A percentile compares a stretch with the other conserved stretches of the same genome.
Conservation (phyloP, 257 asterid species). For the Ilex asprella region DNA sequence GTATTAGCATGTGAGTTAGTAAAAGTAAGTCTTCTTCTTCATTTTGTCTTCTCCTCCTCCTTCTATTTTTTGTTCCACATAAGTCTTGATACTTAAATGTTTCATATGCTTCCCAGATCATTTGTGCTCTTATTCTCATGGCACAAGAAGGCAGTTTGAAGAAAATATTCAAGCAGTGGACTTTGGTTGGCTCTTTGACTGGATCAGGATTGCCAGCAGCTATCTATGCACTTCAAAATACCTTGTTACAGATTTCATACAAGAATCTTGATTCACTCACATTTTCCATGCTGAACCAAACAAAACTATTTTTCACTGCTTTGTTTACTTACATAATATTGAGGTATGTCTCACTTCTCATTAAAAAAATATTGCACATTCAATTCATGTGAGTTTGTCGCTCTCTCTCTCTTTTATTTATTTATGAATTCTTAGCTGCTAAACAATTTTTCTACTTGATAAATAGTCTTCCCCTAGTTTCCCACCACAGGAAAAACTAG, state of each 20-base stretch:
- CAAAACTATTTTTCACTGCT: constrained; percentile 92
- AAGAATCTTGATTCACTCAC: constrained; percentile 94
- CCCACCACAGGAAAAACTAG: no score
- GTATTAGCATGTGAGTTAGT: constrained; percentile 82
- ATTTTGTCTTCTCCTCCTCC: constrained; percentile 7
- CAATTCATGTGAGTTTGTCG: no score
- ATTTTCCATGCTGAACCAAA: constrained; percentile 93
- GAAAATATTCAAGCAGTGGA: constrained; percentile 70
- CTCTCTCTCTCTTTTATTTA: no score
- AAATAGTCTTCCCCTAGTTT: no score
- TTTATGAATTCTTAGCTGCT: no score
- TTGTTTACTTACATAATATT: constrained; percentile 69
- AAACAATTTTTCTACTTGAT: no score
- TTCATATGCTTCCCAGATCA: constrained; percentile 46
- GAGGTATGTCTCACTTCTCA: constrained; percentile 43
- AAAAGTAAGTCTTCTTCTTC: constrained; percentile 48
- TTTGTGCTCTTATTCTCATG: constrained; percentile 73
- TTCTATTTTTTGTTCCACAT: not conserved
- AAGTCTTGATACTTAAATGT: not conserved
- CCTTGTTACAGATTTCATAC: constrained; percentile 91
- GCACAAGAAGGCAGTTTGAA: constrained; percentile 70
- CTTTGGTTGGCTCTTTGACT: constrained; percentile 71
- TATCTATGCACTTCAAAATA: constrained; percentile 90
- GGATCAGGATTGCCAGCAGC: constrained; percentile 98
- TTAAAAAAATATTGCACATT: no score